phyloP scores from a whole-genome alignment of 805 yeast species.

The Suhomyces pyralidae region DNA sequence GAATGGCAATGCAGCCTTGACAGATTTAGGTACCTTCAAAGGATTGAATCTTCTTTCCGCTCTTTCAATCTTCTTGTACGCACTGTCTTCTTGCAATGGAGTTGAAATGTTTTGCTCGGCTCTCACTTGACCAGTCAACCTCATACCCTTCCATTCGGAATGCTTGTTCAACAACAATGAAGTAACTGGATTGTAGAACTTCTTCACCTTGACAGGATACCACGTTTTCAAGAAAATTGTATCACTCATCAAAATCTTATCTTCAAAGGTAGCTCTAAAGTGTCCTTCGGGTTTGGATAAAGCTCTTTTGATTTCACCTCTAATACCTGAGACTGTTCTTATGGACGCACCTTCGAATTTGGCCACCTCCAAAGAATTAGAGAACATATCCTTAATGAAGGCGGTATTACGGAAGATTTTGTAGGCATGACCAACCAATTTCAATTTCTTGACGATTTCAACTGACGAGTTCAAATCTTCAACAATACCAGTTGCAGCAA shows the following conservation, averaged over 20 bases:
- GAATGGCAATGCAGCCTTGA: slow-evolving; percentile 81
- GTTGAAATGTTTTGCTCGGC: slow-evolving; percentile 67
- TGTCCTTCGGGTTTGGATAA: slow-evolving; percentile 92
- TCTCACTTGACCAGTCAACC: slow-evolving; percentile 90
- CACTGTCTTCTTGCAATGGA: slow-evolving; percentile 51
- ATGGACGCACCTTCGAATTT: slow-evolving; percentile 97
- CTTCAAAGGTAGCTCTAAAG: slow-evolving; percentile 96
- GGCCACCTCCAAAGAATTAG: slow-evolving; percentile 89
- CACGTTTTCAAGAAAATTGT: slow-evolving; percentile 88
- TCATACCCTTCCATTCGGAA: slow-evolving; percentile 93
- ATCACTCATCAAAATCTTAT: slow-evolving; percentile 87
- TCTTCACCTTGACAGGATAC: slow-evolving; percentile 91
- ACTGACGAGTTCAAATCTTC: slow-evolving; percentile 87
- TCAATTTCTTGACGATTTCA: slow-evolving; percentile 93
- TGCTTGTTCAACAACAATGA: slow-evolving; percentile 77
- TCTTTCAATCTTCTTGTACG: slow-evolving; percentile 74
- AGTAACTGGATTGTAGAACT: slow-evolving; percentile 94
- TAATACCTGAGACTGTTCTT: slow-evolving; percentile 92
- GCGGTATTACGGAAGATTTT: slow-evolving; percentile 95
- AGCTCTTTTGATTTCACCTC: slow-evolving; percentile 97
- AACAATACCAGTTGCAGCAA: slow-evolving; percentile 95
- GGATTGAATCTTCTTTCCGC: slow-evolving; percentile 82
- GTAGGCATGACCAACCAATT: slow-evolving; percentile 91
- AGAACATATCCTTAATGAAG: slow-evolving; percentile 94
- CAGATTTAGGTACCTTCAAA: slow-evolving; percentile 75